Evolutionary conservation across 306 rosid species (phyloP).

Genomic region (Rosa multiflora): DNA sequence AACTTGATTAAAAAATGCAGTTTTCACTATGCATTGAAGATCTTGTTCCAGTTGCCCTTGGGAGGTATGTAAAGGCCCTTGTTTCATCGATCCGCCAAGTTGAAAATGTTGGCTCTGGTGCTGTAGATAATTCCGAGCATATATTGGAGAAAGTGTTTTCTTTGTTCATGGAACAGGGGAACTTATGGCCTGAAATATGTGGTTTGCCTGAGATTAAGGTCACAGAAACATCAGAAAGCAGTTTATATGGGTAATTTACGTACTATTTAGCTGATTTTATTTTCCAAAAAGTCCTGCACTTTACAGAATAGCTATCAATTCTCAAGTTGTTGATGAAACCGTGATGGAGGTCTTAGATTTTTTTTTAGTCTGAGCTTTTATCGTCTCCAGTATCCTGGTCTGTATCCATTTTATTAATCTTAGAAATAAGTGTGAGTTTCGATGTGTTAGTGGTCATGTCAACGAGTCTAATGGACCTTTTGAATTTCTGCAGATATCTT

Average conservation of each 20-base stretch:
- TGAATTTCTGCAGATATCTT: conserved; percentile 63
- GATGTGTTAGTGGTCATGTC: conserved; percentile 15
- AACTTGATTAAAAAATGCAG: conserved; percentile 49
- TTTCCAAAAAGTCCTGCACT: neutral
- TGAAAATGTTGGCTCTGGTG: conserved; percentile 44
- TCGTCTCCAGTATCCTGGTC: neutral
- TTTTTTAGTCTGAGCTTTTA: neutral
- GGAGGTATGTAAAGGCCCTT: conserved; percentile 73
- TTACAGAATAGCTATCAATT: neutral
- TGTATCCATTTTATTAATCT: neutral
- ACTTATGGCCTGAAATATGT: conserved; percentile 93
- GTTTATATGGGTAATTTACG: conserved; percentile 67
- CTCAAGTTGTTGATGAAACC: neutral
- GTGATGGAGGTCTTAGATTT: conserved; percentile 13
- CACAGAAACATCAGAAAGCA: conserved; percentile 62
- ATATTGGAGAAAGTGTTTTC: conserved; percentile 77
- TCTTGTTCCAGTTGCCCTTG: conserved; percentile 92
- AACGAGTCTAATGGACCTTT: conserved; percentile 24
- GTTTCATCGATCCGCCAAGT: conserved; percentile 56
- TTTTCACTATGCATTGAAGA: conserved; percentile 95
- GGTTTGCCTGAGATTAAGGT: conserved; percentile 74
- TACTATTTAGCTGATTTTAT: conserved; percentile 5
- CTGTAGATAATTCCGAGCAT: conserved; percentile 54
- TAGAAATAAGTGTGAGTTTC: conserved; percentile 2
- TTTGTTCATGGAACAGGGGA: conserved; percentile 94